Conservation (phyloP, 495 filamentous ascomycete species). For the Penicillium subrubescens region DNA sequence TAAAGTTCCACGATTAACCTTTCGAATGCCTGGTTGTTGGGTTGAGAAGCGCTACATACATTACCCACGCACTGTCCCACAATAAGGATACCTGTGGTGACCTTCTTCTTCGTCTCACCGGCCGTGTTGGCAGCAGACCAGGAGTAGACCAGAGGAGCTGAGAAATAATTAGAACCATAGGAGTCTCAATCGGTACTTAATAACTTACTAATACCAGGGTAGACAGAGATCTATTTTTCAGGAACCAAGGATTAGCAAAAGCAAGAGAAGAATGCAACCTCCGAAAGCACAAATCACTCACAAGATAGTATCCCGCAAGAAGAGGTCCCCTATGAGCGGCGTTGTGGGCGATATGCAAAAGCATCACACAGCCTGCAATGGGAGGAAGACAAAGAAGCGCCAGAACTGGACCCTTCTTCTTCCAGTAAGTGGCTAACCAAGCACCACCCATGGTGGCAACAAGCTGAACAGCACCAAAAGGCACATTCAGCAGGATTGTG, state of each 20-base stretch:
- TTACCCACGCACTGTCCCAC: constrained; percentile 62
- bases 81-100: constrained; percentile 58
- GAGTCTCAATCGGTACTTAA: neutral
- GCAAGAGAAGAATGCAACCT: neutral
- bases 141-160: constrained; percentile 62
- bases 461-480: constrained; percentile 63
- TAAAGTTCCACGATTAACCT: constrained; percentile 12
- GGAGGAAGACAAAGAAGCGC: constrained; percentile 57
- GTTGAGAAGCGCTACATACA: constrained; percentile 35
- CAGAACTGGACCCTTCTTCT: constrained; percentile 60
- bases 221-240: constrained; percentile 52
- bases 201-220: constrained; percentile 53
- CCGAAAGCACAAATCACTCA: constrained; percentile 17
- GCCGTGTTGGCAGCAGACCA: constrained; percentile 66
- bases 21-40: neutral
- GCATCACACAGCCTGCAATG: constrained; percentile 57
- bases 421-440: constrained; percentile 52
- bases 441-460: constrained; percentile 60
- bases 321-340: constrained; percentile 48
- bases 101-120: constrained; percentile 65
- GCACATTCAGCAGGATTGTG: constrained; percentile 67
- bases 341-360: constrained; percentile 52
- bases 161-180: neutral
- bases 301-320: constrained; percentile 60
- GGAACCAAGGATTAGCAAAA: constrained; percentile 3